Evolutionary conservation across 2,329 filamentous ascomycete genomes (phyloP), one percentile per base, ranked within the genome.

Genomic region (Penicillium sp.): DNA sequence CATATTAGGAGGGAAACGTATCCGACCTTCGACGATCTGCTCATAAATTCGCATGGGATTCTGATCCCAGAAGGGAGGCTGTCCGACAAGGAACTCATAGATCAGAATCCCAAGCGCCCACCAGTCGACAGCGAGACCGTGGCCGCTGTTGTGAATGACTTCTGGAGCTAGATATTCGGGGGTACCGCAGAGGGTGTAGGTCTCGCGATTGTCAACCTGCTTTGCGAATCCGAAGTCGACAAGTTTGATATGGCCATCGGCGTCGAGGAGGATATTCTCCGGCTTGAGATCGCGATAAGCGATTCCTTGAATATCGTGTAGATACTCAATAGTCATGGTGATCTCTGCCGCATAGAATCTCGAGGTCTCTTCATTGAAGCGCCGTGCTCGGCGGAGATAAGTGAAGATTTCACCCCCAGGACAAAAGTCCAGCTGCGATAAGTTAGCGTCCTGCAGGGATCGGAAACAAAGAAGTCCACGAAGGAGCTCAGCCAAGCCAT

Each of bases 11-110:
- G 86, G 86, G 69, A 84, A 88, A 59, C 85, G 84, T 42, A 89
- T 74, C 60, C 81, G 83, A 59, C 86, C 86, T 72, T 86, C 83
- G 14, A 88, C 85, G 63, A 89, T 89, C 70, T 86, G 86, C 72
- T 88, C 86, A 71, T 88, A 88, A 62, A 88, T 88, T 61, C 86
- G 86, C 84, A 88, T 87, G 3, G 86, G 86, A 65, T 88, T 88
- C 60, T 87, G 84, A 70, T 88, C 86, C 86, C 86, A 89, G 72
- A 88, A 89, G 0, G 86, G 86, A 22, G 86, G 86, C 67, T 88
- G 86, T 54, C 86, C 86, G 52, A 88, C 86, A 20, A 89, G 76
- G 69, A 89, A 88, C 66, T 89, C 86, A 72, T 88, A 88, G 43
- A 88, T 84, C 35, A 89, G 76, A 63, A 89, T 88, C 28, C 86